Conservation (phyloP, 2,329 filamentous ascomycete species). For the Aplosporella prunicola region DNA sequence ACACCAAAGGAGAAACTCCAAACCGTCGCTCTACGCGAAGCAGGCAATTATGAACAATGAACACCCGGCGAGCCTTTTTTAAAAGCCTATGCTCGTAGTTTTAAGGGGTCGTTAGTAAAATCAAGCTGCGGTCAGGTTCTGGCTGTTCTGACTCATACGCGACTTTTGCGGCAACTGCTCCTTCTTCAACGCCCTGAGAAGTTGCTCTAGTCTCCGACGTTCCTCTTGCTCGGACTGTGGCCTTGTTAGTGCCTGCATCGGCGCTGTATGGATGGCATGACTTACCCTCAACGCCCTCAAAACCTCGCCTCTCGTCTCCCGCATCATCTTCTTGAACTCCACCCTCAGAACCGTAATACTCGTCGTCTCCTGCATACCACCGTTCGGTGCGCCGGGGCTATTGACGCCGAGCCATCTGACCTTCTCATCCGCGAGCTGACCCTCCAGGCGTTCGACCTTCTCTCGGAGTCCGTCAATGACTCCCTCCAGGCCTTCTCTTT, state of each 20-base stretch:
- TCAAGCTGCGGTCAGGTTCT: constrained; percentile 7
- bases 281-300: constrained; percentile 53
- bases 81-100: no score
- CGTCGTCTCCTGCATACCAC: constrained; percentile 41
- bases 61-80: no score
- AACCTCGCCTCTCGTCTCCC: constrained; percentile 58
- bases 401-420: constrained; percentile 55
- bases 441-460: constrained; percentile 53
- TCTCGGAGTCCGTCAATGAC: constrained; percentile 56
- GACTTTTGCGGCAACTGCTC: constrained; percentile 19
- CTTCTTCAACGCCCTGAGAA: constrained; percentile 46
- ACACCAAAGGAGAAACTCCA: no score
- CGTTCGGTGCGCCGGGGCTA: constrained; percentile 28
- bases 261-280: neutral
- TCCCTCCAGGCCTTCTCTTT: constrained; percentile 54
- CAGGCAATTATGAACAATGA: no score
- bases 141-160: neutral
- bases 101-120: no score
- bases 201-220: constrained; percentile 54
- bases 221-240: constrained; percentile 61
- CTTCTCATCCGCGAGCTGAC: constrained; percentile 56
- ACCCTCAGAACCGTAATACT: constrained; percentile 61
- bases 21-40: no score
- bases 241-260: constrained; percentile 16
- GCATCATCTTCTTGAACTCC: constrained; percentile 76